Evolutionary conservation across 352 stramenopile species (phyloP), one percentile per base, ranked within the genome.

Genomic region (Pythium aristosporum): DNA sequence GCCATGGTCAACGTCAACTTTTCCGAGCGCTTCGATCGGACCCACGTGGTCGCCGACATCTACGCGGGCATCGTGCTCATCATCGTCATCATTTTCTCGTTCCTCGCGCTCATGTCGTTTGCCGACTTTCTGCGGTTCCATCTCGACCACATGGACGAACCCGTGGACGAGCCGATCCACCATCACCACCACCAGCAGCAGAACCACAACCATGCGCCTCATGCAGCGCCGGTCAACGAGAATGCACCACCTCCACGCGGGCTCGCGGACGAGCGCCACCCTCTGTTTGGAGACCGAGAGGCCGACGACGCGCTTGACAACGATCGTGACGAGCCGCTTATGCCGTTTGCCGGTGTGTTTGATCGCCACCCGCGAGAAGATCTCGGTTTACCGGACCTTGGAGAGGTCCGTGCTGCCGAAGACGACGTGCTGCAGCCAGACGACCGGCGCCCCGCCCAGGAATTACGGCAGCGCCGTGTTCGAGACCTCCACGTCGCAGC

Each of bases 71-170:
- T 93, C 3, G 80, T 98, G 21, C 76, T 98, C 57, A 88, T 94
- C 43, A 78, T 96, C 23, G 88, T 88, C 53, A 94, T 98, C 64
- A 87, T 98, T 10, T 94, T 98, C 61, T 97, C 87, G 51, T 98
- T 98, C 73, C 74, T 98, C 32, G 89, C 87, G 65, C 72, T 98
- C 23, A 98, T 98, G 93, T 98, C 91, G 42, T 97, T 97, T 68
- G 85, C 88, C 6, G 92, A 97, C 62, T 98, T 98, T 63, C 72
- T 97, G 57, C 77, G 92, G 57, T 97, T 97, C 74, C 86, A 97
- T 55, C 79, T 96, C 70, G 88, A 97, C 64, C 73, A 96, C 53
- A 88, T 91, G 28, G 86, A 94, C 20, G 84, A 94, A 41, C 71
- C 74, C 7, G 63, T 73, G 11, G 74, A 81, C 13, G 87, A 80